Evolutionary conservation across 73 alveolate species (phyloP).

Genomic region (Symbiodinium pilosum): DNA sequence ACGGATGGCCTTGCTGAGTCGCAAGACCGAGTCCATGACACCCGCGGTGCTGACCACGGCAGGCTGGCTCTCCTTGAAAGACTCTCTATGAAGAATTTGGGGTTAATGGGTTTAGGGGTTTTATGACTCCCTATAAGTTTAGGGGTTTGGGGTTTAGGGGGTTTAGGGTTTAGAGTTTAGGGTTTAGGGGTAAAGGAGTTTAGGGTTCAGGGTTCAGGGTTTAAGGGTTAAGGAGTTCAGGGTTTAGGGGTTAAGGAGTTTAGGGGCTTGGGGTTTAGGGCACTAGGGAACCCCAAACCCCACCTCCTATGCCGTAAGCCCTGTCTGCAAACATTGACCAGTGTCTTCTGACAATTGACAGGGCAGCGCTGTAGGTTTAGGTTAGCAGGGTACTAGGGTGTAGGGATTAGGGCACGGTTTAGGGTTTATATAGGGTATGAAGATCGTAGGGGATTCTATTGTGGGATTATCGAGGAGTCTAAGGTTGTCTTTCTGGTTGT

Average conservation of each 20-base stretch:
- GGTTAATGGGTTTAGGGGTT: not conserved
- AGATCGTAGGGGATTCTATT: not conserved
- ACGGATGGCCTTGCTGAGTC: not conserved
- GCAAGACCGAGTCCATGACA: not conserved
- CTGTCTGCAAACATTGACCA: too few relatives aligned
- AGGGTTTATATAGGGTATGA: too few relatives aligned
- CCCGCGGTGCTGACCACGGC: constrained; percentile 3
- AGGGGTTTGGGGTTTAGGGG: not conserved
- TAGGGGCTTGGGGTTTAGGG: too few relatives aligned
- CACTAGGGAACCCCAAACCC: too few relatives aligned
- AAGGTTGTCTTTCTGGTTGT: too few relatives aligned
- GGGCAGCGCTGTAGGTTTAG: too few relatives aligned
- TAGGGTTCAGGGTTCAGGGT: too few relatives aligned
- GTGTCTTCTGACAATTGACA: too few relatives aligned
- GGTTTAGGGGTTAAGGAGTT: too few relatives aligned
- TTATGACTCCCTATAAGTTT: not conserved
- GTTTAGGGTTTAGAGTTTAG: not conserved
- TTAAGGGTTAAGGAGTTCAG: too few relatives aligned
- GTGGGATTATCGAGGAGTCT: not conserved
- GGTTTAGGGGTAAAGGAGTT: not conserved
- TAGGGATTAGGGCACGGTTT: not conserved
- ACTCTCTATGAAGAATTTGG: not conserved
- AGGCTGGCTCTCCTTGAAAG: not conserved
- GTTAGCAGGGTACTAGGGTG: not conserved
- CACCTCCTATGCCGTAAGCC: too few relatives aligned